phyloP scores from a whole-genome alignment of 192 early-diverging fungal species.

The Funneliformis mosseae region DNA sequence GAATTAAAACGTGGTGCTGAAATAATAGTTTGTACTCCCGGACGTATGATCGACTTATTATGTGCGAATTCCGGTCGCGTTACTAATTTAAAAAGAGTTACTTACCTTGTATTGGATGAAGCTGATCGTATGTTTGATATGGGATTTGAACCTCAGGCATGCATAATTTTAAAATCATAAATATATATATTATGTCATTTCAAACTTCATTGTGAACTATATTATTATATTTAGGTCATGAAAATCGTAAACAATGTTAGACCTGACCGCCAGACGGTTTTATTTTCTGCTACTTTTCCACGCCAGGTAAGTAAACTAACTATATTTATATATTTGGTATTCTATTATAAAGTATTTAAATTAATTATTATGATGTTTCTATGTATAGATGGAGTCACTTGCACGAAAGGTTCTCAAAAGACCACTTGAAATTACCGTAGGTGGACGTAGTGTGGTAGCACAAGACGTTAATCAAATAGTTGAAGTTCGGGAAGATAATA shows the following conservation, averaged over 20 bases:
- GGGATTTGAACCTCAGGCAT: slow-evolving; percentile 92
- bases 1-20: slow-evolving; percentile 89
- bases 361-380: not conserved
- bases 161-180: not conserved
- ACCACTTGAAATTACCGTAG: slow-evolving; percentile 94
- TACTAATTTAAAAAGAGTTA: slow-evolving; percentile 85
- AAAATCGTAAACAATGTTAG: slow-evolving; percentile 92
- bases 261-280: slow-evolving; percentile 82
- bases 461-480: slow-evolving; percentile 89
- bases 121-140: slow-evolving; percentile 98
- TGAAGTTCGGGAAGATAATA: slow-evolving; percentile 80
- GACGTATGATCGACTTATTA: slow-evolving; percentile 86
- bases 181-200: not conserved
- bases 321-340: not conserved
- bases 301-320: slow-evolving; percentile 56
- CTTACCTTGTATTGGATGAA: slow-evolving; percentile 96
- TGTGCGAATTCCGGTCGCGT: slow-evolving; percentile 86
- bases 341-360: not conserved
- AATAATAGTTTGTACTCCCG: slow-evolving; percentile 91
- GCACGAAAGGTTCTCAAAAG: slow-evolving; percentile 89
- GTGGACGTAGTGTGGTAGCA: slow-evolving; percentile 87
- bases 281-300: slow-evolving; percentile 96
- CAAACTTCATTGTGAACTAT: not conserved
- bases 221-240: slow-evolving; percentile 66
- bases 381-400: slow-evolving; percentile 81